A percentile compares a stretch with the other conserved stretches of the same genome.
phyloP scores from a whole-genome alignment of 768 basidiomycete species.

The Podaxis mareebaensis region DNA sequence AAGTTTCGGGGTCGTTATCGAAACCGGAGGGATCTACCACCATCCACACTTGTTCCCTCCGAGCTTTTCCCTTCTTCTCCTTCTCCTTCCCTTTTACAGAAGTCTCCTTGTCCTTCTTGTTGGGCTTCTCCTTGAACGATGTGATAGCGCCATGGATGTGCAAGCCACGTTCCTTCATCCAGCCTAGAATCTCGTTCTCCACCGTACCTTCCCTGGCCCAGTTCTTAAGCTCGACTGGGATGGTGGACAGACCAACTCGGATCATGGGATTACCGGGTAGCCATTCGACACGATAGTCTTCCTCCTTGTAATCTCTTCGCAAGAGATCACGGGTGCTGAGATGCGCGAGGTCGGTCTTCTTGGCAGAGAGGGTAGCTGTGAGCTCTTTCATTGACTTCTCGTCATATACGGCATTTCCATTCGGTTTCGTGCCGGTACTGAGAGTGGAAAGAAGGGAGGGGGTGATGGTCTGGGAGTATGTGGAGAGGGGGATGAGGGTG shows the following conservation, averaged over 20 bases:
- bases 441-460: constrained; percentile 18
- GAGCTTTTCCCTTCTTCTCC: constrained; percentile 35
- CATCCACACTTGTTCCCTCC: constrained; percentile 37
- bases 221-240: constrained; percentile 65
- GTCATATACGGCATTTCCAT: constrained; percentile 33
- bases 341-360: constrained; percentile 70
- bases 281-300: constrained; percentile 51
- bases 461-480: constrained; percentile 33
- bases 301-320: constrained; percentile 95
- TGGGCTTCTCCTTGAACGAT: constrained; percentile 47
- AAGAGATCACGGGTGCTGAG: constrained; percentile 77
- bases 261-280: constrained; percentile 37
- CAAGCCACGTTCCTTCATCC: constrained; percentile 67
- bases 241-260: constrained; percentile 77
- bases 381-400: constrained; percentile 49
- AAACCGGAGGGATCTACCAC: constrained; percentile 38
- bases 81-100: constrained; percentile 23
- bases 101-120: constrained; percentile 34
- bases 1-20: constrained; percentile 6
- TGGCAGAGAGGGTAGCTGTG: constrained; percentile 43
- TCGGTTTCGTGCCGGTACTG: constrained; percentile 6
- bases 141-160: constrained; percentile 81
- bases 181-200: constrained; percentile 43
- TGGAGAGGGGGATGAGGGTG: constrained; percentile 63
- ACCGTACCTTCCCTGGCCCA: constrained; percentile 52